These are phyloP conservation scores for Pulveroboletus sp. DNA, from an alignment of 768 basidiomycete genomes.

Conservation along the genomic window DNA sequence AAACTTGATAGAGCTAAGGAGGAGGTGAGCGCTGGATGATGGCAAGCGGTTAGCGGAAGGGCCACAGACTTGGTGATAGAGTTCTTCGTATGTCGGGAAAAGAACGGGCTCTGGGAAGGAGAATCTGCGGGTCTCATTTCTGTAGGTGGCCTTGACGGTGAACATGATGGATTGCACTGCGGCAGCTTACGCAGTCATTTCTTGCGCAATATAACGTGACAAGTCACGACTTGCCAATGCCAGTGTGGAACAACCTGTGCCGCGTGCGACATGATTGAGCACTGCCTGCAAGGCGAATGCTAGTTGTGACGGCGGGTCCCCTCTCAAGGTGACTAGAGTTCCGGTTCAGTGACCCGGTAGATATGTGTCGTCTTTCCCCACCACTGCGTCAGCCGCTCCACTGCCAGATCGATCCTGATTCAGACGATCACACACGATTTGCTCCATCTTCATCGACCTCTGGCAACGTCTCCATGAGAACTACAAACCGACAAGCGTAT, in stretches of 20 bases:
- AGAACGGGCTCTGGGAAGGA: slow-evolving; percentile 45
- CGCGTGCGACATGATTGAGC: too few species aligned
- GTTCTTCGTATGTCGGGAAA: slow-evolving; percentile 62
- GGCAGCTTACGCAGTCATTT: too few species aligned
- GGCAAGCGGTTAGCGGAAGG: slow-evolving; percentile 2
- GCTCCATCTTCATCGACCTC: slow-evolving; percentile 52
- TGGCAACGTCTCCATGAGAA: slow-evolving; percentile 59
- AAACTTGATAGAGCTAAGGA: slow-evolving; percentile 63
- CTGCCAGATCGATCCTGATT: slow-evolving; percentile 35
- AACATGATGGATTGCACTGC: too few species aligned
- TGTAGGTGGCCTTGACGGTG: slow-evolving; percentile 76
- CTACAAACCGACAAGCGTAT: slow-evolving; percentile 59
- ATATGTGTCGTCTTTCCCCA: slow-evolving; percentile 47
- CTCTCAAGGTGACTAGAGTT: slow-evolving; percentile 23
- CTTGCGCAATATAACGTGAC: too few species aligned
- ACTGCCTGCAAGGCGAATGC: slow-evolving; percentile 33
- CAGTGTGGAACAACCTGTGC: too few species aligned
- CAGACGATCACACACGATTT: slow-evolving; percentile 23
- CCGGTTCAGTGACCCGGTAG: slow-evolving; percentile 30
- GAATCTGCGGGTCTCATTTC: slow-evolving; percentile 64
- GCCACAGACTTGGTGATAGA: slow-evolving; percentile 55
- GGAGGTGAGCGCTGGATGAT: slow-evolving; percentile 19
- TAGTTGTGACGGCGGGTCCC: background rate
- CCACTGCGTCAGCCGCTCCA: slow-evolving; percentile 32
- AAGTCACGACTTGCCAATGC: too few species aligned